Evolutionary conservation across 2,329 filamentous ascomycete species (phyloP).

Genomic region (Neopestalotiopsis clavispora): DNA sequence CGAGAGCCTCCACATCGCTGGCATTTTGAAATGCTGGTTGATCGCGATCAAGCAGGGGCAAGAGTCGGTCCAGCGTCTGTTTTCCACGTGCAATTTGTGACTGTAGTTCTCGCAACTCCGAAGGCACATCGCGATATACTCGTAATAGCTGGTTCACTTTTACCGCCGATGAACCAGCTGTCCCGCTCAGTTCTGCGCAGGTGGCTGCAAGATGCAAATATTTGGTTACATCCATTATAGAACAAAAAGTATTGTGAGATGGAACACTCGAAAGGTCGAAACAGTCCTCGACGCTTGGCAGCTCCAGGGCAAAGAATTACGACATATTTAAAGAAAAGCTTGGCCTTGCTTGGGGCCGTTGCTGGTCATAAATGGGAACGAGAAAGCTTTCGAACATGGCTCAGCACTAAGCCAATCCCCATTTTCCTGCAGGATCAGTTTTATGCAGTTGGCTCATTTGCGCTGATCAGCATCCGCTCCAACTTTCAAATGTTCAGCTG

Average conservation of each 20-base stretch:
- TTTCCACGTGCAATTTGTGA: slow-evolving; percentile 14
- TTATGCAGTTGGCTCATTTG: not conserved
- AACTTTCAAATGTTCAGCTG: not conserved
- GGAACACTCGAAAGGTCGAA: not conserved
- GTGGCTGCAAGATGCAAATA: slow-evolving; percentile 17
- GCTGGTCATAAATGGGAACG: not conserved
- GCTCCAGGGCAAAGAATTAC: not conserved
- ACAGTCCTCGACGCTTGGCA: not conserved
- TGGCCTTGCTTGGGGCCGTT: not conserved
- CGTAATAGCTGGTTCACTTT: slow-evolving; percentile 20
- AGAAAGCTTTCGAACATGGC: not conserved
- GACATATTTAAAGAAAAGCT: not conserved
- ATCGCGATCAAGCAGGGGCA: slow-evolving; percentile 20
- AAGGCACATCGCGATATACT: slow-evolving; percentile 15
- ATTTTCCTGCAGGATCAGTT: not conserved
- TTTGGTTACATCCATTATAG: slow-evolving; percentile 3
- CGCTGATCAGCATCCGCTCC: not conserved
- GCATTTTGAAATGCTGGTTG: slow-evolving; percentile 13
- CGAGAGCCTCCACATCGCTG: slow-evolving; percentile 14
- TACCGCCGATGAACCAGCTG: slow-evolving; percentile 15
- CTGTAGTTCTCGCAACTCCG: slow-evolving; percentile 16
- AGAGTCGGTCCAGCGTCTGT: slow-evolving; percentile 17
- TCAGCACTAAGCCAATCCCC: not conserved
- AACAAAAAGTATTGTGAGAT: not conserved
- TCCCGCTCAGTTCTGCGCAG: slow-evolving; percentile 18